Evolutionary conservation across 2,329 filamentous ascomycete genomes (phyloP).

Genomic region (Aureobasidium uvarum): DNA sequence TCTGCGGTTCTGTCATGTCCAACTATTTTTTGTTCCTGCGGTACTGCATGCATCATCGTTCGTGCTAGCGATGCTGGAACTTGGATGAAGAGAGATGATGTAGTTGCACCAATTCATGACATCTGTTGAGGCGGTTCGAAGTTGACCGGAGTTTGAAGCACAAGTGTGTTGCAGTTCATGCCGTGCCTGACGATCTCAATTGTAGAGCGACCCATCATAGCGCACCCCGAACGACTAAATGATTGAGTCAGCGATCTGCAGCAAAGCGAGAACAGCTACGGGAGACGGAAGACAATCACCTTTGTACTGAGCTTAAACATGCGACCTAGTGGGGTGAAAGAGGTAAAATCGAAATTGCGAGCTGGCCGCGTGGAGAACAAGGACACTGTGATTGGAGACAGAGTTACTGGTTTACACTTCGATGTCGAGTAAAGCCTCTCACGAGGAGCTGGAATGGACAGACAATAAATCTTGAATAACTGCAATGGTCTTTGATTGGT

Average conservation of each 20-base stretch:
- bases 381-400: not conserved
- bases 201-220: not conserved
- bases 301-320: constrained; percentile 4
- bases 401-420: not conserved
- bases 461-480: not conserved
- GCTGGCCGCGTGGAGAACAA: not conserved
- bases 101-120: not conserved
- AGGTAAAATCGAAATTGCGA: constrained; percentile 13
- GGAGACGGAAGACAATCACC: not conserved
- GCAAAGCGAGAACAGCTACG: not conserved
- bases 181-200: constrained; percentile 20
- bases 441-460: not conserved
- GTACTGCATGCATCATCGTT: constrained; percentile 18
- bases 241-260: constrained; percentile 8
- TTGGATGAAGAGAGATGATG: not conserved
- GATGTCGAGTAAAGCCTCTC: too few species aligned
- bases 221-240: not conserved
- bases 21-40: not conserved
- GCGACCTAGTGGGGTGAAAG: not conserved
- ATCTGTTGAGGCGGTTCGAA: not conserved
- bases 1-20: constrained; percentile 18
- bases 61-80: not conserved
- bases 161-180: constrained; percentile 1
- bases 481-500: not conserved
- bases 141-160: not conserved